phyloP scores from a whole-genome alignment of 2,329 filamentous ascomycete species.

The Lachnellula subtilissima region DNA sequence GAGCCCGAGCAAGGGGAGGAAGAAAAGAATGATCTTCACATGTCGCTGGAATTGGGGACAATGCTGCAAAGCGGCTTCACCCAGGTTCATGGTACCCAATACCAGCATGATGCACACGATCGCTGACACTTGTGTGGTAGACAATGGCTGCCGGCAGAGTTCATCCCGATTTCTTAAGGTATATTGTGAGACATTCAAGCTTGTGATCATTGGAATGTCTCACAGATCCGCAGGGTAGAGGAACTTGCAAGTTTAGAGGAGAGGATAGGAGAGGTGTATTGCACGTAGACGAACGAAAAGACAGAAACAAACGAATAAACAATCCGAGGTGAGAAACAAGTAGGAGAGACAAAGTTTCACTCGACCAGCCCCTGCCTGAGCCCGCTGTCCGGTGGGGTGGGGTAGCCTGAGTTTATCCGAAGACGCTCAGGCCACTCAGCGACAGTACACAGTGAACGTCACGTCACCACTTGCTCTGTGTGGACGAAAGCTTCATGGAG shows the following conservation, averaged over 20 bases:
- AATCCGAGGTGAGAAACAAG: no score
- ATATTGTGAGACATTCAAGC: neutral
- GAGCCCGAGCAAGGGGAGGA: neutral
- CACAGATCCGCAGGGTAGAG: no score
- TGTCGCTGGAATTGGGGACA: neutral
- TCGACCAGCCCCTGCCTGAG: no score
- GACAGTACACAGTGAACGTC: no score
- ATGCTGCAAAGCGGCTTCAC: neutral
- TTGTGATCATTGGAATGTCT: neutral
- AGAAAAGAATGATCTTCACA: neutral
- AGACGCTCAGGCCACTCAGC: no score
- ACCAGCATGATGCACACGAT: neutral
- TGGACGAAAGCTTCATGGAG: neutral
- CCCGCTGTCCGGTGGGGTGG: no score
- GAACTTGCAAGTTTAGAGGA: no score
- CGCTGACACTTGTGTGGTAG: neutral
- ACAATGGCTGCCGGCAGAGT: neutral
- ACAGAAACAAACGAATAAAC: no score
- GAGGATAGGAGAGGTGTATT: no score
- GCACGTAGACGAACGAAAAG: no score
- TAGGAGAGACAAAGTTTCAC: no score
- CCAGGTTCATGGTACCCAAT: neutral
- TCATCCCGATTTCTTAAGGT: neutral
- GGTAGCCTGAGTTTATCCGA: no score
- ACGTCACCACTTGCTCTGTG: conserved; percentile 12